Base-by-base conservation (phyloP, 768 basidiomycete genomes). In the Naganishia kalamii region DNA sequence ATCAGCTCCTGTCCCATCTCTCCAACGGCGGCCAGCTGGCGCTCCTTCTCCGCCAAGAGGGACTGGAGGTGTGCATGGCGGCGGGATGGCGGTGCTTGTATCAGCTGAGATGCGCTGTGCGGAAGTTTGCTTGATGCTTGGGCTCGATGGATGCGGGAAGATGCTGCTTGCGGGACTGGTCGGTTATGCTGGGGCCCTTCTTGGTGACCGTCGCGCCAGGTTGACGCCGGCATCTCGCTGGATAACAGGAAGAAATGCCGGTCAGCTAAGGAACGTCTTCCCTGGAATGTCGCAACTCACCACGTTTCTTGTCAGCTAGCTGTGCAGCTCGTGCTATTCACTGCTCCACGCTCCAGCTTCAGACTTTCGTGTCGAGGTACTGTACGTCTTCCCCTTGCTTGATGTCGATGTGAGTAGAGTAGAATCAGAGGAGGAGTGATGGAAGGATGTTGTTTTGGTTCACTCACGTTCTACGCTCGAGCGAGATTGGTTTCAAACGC, bases 1-100 rank as follows among this genome's bases (percentile, higher is more conserved):
- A 97, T 86, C 72, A 98, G 86, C 77, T 90, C 88, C 80, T 96
- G 92, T 59, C 94, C 93, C 75, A 98, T 86, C 62, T 87, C 88
- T 40, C 90, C 92, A 4, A 91, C 90, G 69, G 90, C 88, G 69
- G 90, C 87, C 35, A 97, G 87, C 78, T 97, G 92, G 74, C 86
- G 86, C 78, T 92, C 89, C 82, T 97, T 97, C 76, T 81, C 83
- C 80, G 91, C 90, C 70, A 98, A 84, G 65, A 96, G 85, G 21
- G 70, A 69, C 65, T 82, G 80, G 7, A 84, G 80, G 40, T 82
- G 81, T 4, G 40, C 52, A 32, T 50, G 48, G 35, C 62, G 62
- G 13, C 32, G 13, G 13, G 47, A 50, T 49, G 33, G 35, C 2
- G 62, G 62, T 35, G 51, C 51, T n/a, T 52, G 51, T 11, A 52